Base-by-base conservation (phyloP, 2,329 filamentous ascomycete genomes). In the Ceratocystis papillata region DNA sequence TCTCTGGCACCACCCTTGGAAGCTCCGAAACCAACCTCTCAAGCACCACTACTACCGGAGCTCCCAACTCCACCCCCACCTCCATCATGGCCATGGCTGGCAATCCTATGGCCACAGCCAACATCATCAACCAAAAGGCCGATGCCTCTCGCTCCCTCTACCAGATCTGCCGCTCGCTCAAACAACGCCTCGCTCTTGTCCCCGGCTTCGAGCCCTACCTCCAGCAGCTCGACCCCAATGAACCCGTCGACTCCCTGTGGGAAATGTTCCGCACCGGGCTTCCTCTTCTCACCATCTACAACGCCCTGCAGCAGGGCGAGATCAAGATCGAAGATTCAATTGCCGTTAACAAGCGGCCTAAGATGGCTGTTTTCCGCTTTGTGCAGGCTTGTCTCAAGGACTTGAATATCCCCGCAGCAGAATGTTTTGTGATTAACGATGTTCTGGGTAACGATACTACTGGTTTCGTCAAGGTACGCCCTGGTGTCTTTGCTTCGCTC, bases 71-170 rank as follows among this genome's bases (percentile, higher is more conserved):
- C 55, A 37, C 30, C 55, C 7, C 55, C 55, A 20, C 55, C 20
- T 10, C 76, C 44, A 70, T 71, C n/a, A 68, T 76, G 64, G 69
- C 72, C 8, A 83, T 76, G 68, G 76, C 80, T 68, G 85, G 85
- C 59, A 83, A 83, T 68, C 83, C 92, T 69, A 79, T 90, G 72
- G 88, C 91, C 68, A 90, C 88, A 68, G 83, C 89, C 75, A 96
- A 96, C 76, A 96, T 99, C 75, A 96, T 99, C 80, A 99, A 99
- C 77, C 89, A 93, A 76, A 89, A 90, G 74, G 94, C 92, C 74
- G 92, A 96, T 75, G 92, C 94, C 70, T 90, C 89, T 66, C 83
- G 87, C 68, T 96, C 92, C 10, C 84, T 99, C 28, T 99, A 96
- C 76, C 93, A 97, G 76, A 96, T 96, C 75, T 97, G 94, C 75